Evolutionary conservation across 2,329 filamentous ascomycete genomes (phyloP), one percentile per base, ranked within the genome.

Genomic region (Cladophialophora carrionii): DNA sequence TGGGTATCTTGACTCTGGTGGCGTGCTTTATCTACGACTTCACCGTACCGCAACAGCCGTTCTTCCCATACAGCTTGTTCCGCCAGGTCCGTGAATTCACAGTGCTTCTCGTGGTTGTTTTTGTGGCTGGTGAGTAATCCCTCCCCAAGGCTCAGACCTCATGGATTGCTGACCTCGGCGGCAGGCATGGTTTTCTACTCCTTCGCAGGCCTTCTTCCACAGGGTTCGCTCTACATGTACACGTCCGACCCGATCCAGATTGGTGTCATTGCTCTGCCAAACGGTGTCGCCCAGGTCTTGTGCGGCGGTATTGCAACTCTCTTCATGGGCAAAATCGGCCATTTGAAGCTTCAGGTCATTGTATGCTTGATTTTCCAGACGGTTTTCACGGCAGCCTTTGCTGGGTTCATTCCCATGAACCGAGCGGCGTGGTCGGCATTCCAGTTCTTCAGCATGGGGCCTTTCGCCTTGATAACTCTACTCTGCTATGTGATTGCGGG

Each of bases 61-160:
- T 83, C 2, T 78, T 82, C 70, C 79, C 80, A 1, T 75, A 75
- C 2, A 73, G 74, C n/a, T 73, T 83, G 57, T 80, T 82, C 73
- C 73, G 71, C 49, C 78, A 81, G 61, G 20, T 59, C 8, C 66
- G 74, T 4, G 75, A 76, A 0, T 82, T 77, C 43, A 64, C 61
- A 3, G 41, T 68, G 2, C 51, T 66, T 66, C 71, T 77, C 37
- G 79, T 77, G 57, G 74, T 81, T 57, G 74, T 80, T 41, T 67
- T 73, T 41, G 73, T 76, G 52, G 75, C 80, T 43, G 78, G 76
- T 26, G 76, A 77, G 48, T 52, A 8, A 5, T 43, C 5, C 17
- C 37, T 7, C 3, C 4, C 37, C 4, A 2, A 43, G 5, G 6
- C 1, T 43, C 37, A 17, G 17, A 20, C 6, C 17, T 20, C 6